These are phyloP conservation scores for Datura wrightii DNA, from an alignment of 257 asterid genomes.

Conservation along the genomic window DNA sequence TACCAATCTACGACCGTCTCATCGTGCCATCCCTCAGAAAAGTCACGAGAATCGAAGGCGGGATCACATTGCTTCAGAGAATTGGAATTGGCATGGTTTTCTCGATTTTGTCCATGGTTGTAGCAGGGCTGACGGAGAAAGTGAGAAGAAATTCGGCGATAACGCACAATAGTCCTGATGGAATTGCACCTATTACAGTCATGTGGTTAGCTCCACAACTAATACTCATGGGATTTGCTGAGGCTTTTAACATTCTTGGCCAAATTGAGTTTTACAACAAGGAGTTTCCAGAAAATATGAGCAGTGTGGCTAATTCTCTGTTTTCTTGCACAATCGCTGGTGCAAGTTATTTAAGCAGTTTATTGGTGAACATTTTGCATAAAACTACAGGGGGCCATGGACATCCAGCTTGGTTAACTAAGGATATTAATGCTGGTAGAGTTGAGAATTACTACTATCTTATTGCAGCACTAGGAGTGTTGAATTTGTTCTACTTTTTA, in stretches of 20 bases:
- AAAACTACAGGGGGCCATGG: conserved; percentile 53
- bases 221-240: conserved; percentile 85
- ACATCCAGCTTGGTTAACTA: conserved; percentile 78
- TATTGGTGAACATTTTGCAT: conserved; percentile 70
- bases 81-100: conserved; percentile 81
- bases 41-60: conserved; percentile 64
- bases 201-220: conserved; percentile 90
- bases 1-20: conserved; percentile 71
- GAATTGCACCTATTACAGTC: conserved; percentile 62
- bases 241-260: conserved; percentile 80
- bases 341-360: conserved; percentile 63
- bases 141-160: conserved; percentile 59
- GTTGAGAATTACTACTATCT: conserved; percentile 69
- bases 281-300: conserved; percentile 86
- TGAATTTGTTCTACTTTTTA: conserved; percentile 63
- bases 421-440: conserved; percentile 63
- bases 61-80: conserved; percentile 77
- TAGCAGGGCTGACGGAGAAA: conserved; percentile 66
- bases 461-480: conserved; percentile 67
- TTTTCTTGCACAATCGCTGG: conserved; percentile 70
- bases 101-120: conserved; percentile 72
- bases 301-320: conserved; percentile 80
- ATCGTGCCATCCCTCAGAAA: conserved; percentile 60
- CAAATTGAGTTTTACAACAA: conserved; percentile 87
- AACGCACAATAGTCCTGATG: conserved; percentile 39